phyloP scores from a whole-genome alignment of 148 eudicot species.

The Tetragonia tetragonoides region DNA sequence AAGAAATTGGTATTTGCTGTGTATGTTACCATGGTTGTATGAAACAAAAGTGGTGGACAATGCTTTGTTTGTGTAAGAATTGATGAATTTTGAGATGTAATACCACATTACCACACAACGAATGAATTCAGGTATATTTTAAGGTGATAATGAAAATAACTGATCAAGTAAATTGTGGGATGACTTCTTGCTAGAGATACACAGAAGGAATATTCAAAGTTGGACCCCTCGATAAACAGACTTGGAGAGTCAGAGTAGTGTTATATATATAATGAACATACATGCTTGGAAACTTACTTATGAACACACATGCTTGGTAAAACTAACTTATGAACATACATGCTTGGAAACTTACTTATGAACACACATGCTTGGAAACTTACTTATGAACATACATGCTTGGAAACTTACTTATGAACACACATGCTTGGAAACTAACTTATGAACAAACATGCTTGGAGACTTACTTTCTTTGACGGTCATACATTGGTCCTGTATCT shows the following conservation, averaged over 20 bases:
- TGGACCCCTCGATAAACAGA: too few species aligned
- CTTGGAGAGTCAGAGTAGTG: neutral
- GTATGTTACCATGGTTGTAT: neutral
- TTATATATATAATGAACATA: neutral
- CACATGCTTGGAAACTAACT: neutral
- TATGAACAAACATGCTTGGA: neutral
- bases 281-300: neutral
- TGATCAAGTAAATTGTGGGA: neutral
- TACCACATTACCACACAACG: neutral
- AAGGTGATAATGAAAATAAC: neutral
- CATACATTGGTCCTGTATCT: neutral
- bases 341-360: too few species aligned
- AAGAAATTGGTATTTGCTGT: neutral
- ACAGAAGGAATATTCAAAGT: neutral
- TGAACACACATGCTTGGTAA: too few species aligned
- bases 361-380: too few species aligned
- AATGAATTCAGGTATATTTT: neutral
- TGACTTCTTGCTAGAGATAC: neutral
- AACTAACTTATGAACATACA: too few species aligned
- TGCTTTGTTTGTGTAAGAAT: neutral
- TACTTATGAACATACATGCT: too few species aligned
- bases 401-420: too few species aligned
- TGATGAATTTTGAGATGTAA: neutral
- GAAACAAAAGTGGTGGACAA: neutral
- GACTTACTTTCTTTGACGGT: neutral